phyloP scores from a whole-genome alignment of 225 moss, liverwort and hornwort species.

The Marchantia polymorpha region DNA sequence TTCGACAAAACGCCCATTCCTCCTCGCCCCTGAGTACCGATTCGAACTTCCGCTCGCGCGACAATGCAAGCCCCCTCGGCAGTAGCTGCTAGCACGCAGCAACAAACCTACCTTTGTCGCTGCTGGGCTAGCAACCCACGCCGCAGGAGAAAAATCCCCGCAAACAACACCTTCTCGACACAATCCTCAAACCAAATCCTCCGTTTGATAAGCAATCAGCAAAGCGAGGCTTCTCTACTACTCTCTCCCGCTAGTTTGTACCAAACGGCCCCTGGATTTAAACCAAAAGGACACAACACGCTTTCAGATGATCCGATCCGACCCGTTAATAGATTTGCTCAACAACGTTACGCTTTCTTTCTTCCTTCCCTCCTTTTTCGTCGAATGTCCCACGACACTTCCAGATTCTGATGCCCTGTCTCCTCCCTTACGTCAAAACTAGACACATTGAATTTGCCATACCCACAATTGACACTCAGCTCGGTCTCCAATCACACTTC shows the following conservation, averaged over 20 bases:
- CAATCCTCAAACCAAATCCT: not conserved
- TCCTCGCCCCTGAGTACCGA: not conserved
- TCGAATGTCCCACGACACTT: no score
- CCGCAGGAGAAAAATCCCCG: not conserved
- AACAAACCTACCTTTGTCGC: not conserved
- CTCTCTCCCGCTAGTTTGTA: not conserved
- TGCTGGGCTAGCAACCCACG: not conserved
- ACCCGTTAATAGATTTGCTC: not conserved
- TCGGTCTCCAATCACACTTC: no score
- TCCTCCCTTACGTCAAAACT: no score
- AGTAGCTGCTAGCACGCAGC: not conserved
- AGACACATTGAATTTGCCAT: no score
- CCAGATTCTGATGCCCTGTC: no score
- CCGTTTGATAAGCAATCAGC: not conserved
- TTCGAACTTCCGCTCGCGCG: not conserved
- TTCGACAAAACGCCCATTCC: slow-evolving; percentile 85
- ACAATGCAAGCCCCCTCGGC: slow-evolving; percentile 1
- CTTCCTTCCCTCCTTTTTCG: not conserved
- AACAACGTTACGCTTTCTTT: not conserved
- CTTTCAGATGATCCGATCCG: not conserved
- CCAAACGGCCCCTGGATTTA: not conserved
- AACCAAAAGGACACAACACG: not conserved
- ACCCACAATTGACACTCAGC: no score
- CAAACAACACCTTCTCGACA: not conserved
- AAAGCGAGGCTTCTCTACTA: not conserved